phyloP scores from a whole-genome alignment of 352 stramenopile species.

The Globisporangium carolinianum region DNA sequence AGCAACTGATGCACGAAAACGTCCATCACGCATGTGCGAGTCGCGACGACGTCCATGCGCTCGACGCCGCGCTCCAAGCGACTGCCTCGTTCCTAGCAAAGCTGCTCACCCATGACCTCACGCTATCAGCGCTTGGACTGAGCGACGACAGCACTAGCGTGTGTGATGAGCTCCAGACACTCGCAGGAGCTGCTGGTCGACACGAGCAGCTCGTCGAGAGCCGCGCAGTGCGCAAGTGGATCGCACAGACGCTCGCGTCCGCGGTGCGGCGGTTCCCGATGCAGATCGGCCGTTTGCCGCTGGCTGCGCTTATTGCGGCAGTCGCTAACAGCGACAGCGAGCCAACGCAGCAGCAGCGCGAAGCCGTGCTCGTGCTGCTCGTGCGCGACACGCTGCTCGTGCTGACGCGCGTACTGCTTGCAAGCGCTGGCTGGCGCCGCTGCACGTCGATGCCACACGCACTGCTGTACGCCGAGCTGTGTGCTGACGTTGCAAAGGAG shows the following conservation, averaged over 20 bases:
- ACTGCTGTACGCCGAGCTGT: conserved; percentile 34
- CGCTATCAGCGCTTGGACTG: conserved; percentile 4
- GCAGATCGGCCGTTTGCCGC: neutral
- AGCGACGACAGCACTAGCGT: neutral
- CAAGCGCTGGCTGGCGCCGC: conserved; percentile 25
- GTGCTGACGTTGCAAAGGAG: conserved; percentile 33
- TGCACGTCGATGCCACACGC: conserved; percentile 38
- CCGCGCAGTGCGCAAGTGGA: conserved; percentile 10
- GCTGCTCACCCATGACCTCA: conserved; percentile 3
- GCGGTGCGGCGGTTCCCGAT: conserved; percentile 7
- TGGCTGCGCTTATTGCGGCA: neutral
- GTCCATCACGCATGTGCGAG: conserved; percentile 45
- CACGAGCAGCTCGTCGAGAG: conserved; percentile 6
- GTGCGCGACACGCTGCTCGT: conserved; percentile 34
- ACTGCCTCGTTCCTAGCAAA: conserved; percentile 3
- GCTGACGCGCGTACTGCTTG: conserved; percentile 37
- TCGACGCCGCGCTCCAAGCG: conserved; percentile 15
- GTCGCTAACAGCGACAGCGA: neutral
- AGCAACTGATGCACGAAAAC: conserved; percentile 47
- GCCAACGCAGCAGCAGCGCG: neutral
- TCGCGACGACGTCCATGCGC: conserved; percentile 18
- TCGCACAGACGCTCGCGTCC: conserved; percentile 11
- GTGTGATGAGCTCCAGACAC: conserved; percentile 4
- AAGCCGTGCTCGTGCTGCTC: conserved; percentile 13
- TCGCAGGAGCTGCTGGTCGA: neutral